phyloP scores from a whole-genome alignment of 2,329 filamentous ascomycete genomes.

The Colletotrichum caudatum region DNA sequence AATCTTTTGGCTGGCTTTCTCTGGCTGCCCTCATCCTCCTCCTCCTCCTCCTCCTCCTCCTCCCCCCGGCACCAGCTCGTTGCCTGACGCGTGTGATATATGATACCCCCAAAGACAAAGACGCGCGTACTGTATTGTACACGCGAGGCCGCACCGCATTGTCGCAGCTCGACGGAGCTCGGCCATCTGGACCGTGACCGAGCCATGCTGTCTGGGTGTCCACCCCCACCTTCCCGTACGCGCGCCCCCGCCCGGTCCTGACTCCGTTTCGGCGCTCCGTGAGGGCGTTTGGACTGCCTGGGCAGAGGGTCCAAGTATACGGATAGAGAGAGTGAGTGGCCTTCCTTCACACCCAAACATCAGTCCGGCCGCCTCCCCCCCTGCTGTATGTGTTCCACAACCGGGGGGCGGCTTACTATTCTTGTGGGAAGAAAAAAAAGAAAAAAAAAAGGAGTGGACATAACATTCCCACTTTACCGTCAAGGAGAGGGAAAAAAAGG shows the following conservation, averaged over 20 bases:
- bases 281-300: neutral
- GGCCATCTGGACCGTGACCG: slow-evolving; percentile 34
- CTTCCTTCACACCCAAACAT: neutral
- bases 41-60: too few relatives aligned
- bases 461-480: neutral
- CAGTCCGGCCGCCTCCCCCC: neutral
- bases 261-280: slow-evolving; percentile 17
- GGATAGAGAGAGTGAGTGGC: neutral
- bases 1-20: neutral
- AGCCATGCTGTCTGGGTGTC: slow-evolving; percentile 8
- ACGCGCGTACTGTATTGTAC: slow-evolving; percentile 21
- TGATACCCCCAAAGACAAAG: neutral
- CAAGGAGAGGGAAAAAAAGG: neutral
- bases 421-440: neutral
- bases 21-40: too few relatives aligned
- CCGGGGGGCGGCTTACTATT: neutral
- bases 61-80: neutral
- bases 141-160: neutral
- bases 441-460: neutral
- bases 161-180: slow-evolving; percentile 19
- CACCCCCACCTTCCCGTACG: slow-evolving; percentile 33
- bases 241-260: slow-evolving; percentile 9
- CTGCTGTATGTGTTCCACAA: neutral
- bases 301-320: neutral
- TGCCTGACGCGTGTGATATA: neutral